Evolutionary conservation across 768 basidiomycete species (phyloP).

Genomic region (Pulveroboletus sp.): DNA sequence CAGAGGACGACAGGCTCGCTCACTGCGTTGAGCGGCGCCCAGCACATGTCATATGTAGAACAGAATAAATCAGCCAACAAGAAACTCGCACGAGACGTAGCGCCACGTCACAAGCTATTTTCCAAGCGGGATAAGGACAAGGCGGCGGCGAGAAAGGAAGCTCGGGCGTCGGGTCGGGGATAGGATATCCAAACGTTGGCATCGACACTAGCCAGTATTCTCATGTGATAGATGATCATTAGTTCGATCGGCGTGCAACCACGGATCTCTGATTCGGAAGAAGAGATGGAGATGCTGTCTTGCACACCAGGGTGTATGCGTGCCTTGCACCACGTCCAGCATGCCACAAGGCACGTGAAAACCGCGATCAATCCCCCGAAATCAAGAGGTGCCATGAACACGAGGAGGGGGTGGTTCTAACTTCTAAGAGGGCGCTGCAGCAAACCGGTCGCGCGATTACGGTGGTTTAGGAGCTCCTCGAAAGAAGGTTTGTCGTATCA

Average conservation of each 20-base stretch:
- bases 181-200: slow-evolving; percentile 19
- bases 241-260: slow-evolving; percentile 13
- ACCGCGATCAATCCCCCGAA: slow-evolving; percentile 25
- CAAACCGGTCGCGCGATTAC: background rate
- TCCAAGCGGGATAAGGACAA: slow-evolving; percentile 78
- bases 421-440: slow-evolving; percentile 13
- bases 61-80: slow-evolving; percentile 91
- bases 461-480: no score
- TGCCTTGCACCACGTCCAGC: slow-evolving; percentile 25
- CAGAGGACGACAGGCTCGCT: slow-evolving; percentile 81
- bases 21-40: slow-evolving; percentile 79
- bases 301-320: slow-evolving; percentile 10
- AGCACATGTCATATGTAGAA: slow-evolving; percentile 91
- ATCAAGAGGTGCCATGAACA: slow-evolving; percentile 24
- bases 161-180: slow-evolving; percentile 29
- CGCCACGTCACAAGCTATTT: slow-evolving; percentile 73
- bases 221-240: slow-evolving; percentile 16
- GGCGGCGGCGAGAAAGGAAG: slow-evolving; percentile 49
- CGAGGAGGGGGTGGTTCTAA: slow-evolving; percentile 17
- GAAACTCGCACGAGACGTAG: slow-evolving; percentile 52
- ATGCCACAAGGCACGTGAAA: slow-evolving; percentile 29
- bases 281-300: slow-evolving; percentile 13
- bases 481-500: no score
- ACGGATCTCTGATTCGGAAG: slow-evolving; percentile 11
- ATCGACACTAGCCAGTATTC: background rate